These are phyloP conservation scores for Mycena indigotica DNA, from an alignment of 768 basidiomycete species.

Conservation along the genomic window DNA sequence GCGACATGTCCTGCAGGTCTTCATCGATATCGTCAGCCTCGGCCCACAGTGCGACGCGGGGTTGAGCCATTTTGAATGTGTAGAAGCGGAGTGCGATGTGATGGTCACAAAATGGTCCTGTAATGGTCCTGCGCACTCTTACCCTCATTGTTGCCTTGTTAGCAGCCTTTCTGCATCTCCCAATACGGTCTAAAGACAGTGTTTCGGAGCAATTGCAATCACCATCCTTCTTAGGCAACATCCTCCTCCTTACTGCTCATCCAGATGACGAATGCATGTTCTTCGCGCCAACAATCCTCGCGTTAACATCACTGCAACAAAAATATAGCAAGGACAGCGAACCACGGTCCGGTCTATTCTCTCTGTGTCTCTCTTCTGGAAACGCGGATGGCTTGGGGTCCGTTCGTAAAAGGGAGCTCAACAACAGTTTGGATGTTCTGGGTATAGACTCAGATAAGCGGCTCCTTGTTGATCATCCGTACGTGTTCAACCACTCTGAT, in stretches of 20 bases:
- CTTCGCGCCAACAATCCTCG: constrained; percentile 82
- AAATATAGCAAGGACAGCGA: not conserved
- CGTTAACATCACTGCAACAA: constrained; percentile 38
- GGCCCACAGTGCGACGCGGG: constrained; percentile 31
- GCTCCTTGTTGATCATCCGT: constrained; percentile 74
- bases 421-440: constrained; percentile 63
- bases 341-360: constrained; percentile 44
- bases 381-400: constrained; percentile 78
- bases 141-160: constrained; percentile 31
- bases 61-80: no score
- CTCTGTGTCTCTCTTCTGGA: constrained; percentile 76
- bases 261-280: constrained; percentile 96
- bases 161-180: constrained; percentile 34
- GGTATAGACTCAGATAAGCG: constrained; percentile 59
- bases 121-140: no score
- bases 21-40: constrained; percentile 83
- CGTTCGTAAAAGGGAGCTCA: constrained; percentile 59
- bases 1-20: constrained; percentile 65
- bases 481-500: constrained; percentile 31
- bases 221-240: constrained; percentile 24
- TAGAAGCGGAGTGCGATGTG: no score
- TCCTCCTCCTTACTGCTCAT: constrained; percentile 85
- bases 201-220: constrained; percentile 20
- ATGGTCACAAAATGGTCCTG: no score
- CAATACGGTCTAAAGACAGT: constrained; percentile 31